A percentile compares a stretch with the other conserved stretches of the same genome.
Conservation (phyloP, 257 asterid species). For the Paraleonurus japonicus region DNA sequence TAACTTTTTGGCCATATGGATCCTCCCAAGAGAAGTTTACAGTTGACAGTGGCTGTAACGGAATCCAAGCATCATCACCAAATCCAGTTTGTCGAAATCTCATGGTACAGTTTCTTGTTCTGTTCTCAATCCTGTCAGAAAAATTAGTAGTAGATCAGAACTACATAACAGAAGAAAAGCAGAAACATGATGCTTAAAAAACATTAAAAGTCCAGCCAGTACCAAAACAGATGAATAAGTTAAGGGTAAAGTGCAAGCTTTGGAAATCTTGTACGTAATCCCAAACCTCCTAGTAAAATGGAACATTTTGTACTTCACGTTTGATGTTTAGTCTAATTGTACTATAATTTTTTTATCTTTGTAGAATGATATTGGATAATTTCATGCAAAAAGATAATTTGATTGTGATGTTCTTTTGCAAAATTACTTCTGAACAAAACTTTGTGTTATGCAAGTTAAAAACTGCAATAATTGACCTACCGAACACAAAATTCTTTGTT, state of each 20-base stretch:
- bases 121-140: conserved; percentile 77
- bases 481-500: background rate
- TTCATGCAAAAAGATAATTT: background rate
- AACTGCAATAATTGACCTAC: background rate
- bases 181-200: conserved; percentile 5
- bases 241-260: background rate
- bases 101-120: conserved; percentile 52
- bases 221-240: background rate
- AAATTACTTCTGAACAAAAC: background rate
- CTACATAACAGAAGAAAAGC: conserved; percentile 4
- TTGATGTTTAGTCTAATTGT: background rate
- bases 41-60: conserved; percentile 69
- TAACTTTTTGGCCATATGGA: conserved; percentile 74
- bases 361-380: background rate
- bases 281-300: background rate
- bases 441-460: background rate
- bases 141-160: conserved; percentile 31
- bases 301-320: background rate
- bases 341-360: background rate
- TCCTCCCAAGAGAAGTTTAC: conserved; percentile 80
- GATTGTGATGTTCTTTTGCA: background rate
- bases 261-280: background rate
- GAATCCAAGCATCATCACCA: conserved; percentile 78
- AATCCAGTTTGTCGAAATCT: conserved; percentile 86
- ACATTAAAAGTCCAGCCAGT: background rate